Evolutionary conservation across 257 asterid genomes (phyloP), one percentile per base, ranked within the genome.

Genomic region (Gentiana straminea): DNA sequence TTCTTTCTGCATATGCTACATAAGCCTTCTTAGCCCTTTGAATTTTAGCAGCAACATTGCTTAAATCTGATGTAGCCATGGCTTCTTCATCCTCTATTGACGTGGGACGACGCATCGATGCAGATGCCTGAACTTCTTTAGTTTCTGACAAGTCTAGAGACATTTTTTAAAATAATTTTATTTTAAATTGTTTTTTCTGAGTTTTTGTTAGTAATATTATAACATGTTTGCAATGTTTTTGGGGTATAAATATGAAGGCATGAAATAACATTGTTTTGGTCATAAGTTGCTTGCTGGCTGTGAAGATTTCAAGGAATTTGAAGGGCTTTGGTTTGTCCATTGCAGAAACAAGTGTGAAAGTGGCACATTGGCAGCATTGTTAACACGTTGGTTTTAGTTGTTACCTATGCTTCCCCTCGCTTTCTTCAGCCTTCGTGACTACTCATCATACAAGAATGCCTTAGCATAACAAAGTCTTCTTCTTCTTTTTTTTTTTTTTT

Each of bases 231-330:
- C 13, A 50, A 60, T 36, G 9, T 11, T 8, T 47, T 44, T 1
- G 5, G 55, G 47, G 59, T 58, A 66, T 50, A 70, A 57, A 64
- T 57, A 51, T 65, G 68, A 13, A 65, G 63, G 75, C 11, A 12
- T 51, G 55, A 1, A 10, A 5, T 41, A 5, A 10, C 46, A n/a
- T 47, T 13, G 64, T 46, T 33, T 4, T 3, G 45, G 63, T 73
- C 82, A 79, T 8, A 13, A 11, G 13, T 50, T 4, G 65, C 57
- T 61, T 51, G 90, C 88, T 78, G 78, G 79, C 43, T 51, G 82
- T 82, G 97, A 76, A 73, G 46, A 47, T 77, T 71, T 61, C 94
- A 67, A 84, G 94, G 77, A 77, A 24, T 57, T 43, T 34, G 53
- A 70, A 55, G 35, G 47, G 24, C 82, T 68, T 78, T 60, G 86